Evolutionary conservation across 768 basidiomycete species (phyloP), one percentile per base, ranked within the genome.

Genomic region (Coprinopsis sp.): DNA sequence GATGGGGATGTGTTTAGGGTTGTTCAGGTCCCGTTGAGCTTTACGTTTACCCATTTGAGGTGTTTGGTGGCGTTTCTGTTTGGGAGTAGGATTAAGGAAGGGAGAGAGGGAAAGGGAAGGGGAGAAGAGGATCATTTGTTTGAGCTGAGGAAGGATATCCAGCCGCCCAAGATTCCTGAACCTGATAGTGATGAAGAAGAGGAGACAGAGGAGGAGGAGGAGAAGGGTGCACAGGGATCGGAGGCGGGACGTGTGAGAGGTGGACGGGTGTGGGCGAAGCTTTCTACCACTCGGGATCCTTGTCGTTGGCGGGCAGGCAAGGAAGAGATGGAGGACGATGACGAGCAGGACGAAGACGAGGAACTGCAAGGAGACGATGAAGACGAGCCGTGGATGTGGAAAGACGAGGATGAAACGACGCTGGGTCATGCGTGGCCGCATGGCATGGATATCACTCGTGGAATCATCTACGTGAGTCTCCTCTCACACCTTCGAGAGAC

Each of bases 21-120:
- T 43, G 78, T 79, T 4, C 84, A 85, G 52, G 82, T 86, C 6
- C 86, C 86, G 0, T 65, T 79, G 22, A 84, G 73, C 57, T 87
- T 86, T 58, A 83, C 81, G 0, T 81, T 89, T 52, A 67, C 74
- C 0, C 84, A 84, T 54, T 66, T 89, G 4, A 76, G 77, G 31
- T 73, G 71, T 37, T 72, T 89, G 37, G 69, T 87, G 23, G 64
- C 73, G 6, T 88, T 78, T 56, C 62, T 85, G 4, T 87, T 85
- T 52, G 71, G 68, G 37, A 68, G 54, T 2, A 44, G 50, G 42
- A 44, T 53, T 31, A 33, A 31, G 8, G 40, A 30, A 33, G 54
- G 55, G 47, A 5, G 19, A 16, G 4, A 12, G 31, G 19, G 23
- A 19, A 30, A 24, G 24, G 8, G 4, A 25, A 52, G 63, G 46